phyloP scores from a whole-genome alignment of 2,329 filamentous ascomycete genomes.

The Aspergillus brunneoviolaceus region DNA sequence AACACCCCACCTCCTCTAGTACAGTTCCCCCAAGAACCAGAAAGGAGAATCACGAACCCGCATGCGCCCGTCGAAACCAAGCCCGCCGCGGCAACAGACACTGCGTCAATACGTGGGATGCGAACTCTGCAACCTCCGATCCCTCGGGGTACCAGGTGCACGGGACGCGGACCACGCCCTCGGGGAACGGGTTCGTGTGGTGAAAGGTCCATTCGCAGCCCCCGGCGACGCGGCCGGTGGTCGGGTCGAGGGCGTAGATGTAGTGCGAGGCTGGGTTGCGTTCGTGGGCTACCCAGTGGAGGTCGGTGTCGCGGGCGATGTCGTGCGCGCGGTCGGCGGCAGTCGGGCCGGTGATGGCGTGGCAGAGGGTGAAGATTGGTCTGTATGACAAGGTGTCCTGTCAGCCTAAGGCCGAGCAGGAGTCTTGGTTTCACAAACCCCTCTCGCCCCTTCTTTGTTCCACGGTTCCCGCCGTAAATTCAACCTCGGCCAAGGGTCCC shows the following conservation, averaged over 20 bases:
- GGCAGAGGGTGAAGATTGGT: slow-evolving; percentile 19
- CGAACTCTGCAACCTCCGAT: slow-evolving; percentile 18
- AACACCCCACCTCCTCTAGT: not conserved
- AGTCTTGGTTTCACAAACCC: not conserved
- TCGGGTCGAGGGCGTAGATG: slow-evolving; percentile 18
- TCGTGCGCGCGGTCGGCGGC: slow-evolving; percentile 14
- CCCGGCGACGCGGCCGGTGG: slow-evolving; percentile 14
- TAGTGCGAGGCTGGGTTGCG: slow-evolving; percentile 15
- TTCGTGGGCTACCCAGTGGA: slow-evolving; percentile 15
- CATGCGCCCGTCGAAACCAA: slow-evolving; percentile 18
- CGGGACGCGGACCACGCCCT: slow-evolving; percentile 12
- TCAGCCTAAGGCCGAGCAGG: not conserved
- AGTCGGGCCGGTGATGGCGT: slow-evolving; percentile 17
- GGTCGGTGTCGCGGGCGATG: slow-evolving; percentile 16
- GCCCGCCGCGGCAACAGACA: slow-evolving; percentile 14
- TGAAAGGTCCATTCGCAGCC: slow-evolving; percentile 22
- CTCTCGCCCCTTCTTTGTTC: not conserved
- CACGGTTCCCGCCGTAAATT: not conserved
- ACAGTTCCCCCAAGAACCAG: not conserved
- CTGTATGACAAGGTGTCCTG: not conserved
- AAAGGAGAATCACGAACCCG: not conserved
- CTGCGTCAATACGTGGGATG: slow-evolving; percentile 12
- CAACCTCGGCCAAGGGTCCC: slow-evolving; percentile 26
- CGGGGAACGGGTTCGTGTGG: slow-evolving; percentile 18
- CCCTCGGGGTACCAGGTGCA: slow-evolving; percentile 22